These are phyloP conservation scores for Pichia cabralensis DNA, from an alignment of 805 yeast genomes.

Conservation along the genomic window DNA sequence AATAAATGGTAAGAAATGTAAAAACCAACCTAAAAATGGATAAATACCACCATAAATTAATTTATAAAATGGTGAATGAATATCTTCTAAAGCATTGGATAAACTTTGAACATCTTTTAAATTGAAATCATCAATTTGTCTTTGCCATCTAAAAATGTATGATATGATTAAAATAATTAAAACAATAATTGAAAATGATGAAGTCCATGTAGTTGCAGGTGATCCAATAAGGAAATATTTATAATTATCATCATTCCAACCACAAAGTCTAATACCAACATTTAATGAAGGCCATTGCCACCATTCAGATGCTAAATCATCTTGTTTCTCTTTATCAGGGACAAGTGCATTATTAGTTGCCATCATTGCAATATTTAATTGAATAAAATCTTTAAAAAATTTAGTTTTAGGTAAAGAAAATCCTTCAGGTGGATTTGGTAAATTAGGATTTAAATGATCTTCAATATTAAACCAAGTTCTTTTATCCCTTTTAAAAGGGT, in stretches of 20 bases:
- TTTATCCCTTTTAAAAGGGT: slow-evolving; percentile 64
- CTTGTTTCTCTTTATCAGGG: slow-evolving; percentile 69
- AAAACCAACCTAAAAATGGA: slow-evolving; percentile 85
- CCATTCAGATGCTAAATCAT: slow-evolving; percentile 58
- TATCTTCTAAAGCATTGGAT: slow-evolving; percentile 6
- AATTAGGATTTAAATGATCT: slow-evolving; percentile 47
- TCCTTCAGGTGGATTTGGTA: slow-evolving; percentile 51
- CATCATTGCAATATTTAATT: slow-evolving; percentile 78
- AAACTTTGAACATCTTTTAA: slow-evolving; percentile 12
- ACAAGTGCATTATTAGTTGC: slow-evolving; percentile 75
- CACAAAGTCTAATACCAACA: slow-evolving; percentile 66
- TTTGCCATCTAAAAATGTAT: slow-evolving; percentile 67
- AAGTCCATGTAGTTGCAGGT: slow-evolving; percentile 72
- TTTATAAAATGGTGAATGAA: slow-evolving; percentile 14
- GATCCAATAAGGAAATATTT: slow-evolving; percentile 67
- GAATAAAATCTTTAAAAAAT: slow-evolving; percentile 67
- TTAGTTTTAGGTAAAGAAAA: slow-evolving; percentile 65
- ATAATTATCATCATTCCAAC: slow-evolving; percentile 50
- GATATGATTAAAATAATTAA: slow-evolving; percentile 38
- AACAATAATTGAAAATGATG: slow-evolving; percentile 46
- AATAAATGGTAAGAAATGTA: slow-evolving; percentile 82
- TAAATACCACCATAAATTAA: slow-evolving; percentile 59
- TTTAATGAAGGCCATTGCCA: slow-evolving; percentile 89
- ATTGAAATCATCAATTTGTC: slow-evolving; percentile 58
- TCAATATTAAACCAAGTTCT: slow-evolving; percentile 88